Conservation (phyloP, 495 filamentous ascomycete genomes). For the Penicillium egyptiacum region DNA sequence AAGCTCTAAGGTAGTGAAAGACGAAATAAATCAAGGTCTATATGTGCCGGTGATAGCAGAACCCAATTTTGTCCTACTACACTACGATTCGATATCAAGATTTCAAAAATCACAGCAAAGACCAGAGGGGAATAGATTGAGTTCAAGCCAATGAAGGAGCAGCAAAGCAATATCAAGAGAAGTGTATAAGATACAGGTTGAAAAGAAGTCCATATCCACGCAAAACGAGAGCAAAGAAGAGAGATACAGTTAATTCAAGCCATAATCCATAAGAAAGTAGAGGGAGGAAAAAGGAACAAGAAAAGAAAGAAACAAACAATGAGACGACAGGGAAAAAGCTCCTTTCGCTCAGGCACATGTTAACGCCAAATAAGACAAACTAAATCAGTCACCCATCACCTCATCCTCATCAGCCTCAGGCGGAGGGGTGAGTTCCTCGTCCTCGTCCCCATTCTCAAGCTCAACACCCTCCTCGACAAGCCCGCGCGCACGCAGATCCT, state of each 20-base stretch:
- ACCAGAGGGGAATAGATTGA: conserved; percentile 7
- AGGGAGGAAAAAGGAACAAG: conserved; percentile 10
- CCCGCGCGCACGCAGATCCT: conserved; percentile 61
- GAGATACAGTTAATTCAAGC: conserved; percentile 14
- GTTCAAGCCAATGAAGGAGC: conserved; percentile 3
- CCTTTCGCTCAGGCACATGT: conserved; percentile 10
- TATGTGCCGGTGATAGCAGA: neutral
- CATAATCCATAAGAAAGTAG: conserved; percentile 16
- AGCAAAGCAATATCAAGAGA: conserved; percentile 12
- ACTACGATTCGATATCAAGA: neutral
- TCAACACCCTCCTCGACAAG: conserved; percentile 59
- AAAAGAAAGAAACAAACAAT: conserved; percentile 8
- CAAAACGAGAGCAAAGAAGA: conserved; percentile 18
- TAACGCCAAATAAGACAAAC: neutral
- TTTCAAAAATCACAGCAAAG: neutral
- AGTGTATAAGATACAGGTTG: conserved; percentile 15
- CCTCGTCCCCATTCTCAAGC: conserved; percentile 49
- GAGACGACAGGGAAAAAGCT: neutral
- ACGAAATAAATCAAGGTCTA: neutral
- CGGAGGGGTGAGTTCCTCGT: conserved; percentile 36
- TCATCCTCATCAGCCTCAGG: conserved; percentile 63
- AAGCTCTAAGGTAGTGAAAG: neutral
- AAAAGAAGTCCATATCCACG: conserved; percentile 16
- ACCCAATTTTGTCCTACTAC: neutral
- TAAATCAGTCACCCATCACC: conserved; percentile 64